Base-by-base conservation (phyloP, 148 eudicot species). In the Spergularia bocconei region DNA sequence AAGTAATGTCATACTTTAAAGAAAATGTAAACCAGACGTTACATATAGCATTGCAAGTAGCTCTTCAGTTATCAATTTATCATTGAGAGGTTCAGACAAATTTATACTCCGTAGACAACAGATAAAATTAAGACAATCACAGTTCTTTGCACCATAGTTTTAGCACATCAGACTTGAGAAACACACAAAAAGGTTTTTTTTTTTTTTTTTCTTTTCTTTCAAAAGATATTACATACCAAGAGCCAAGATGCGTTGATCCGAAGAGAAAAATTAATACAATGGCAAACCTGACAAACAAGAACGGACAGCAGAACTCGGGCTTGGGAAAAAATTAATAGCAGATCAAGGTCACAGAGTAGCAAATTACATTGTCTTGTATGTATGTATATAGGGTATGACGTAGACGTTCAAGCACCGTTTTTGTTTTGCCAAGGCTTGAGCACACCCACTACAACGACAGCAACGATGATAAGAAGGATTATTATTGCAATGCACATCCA, bases 401-500 rank as follows among this genome's bases (percentile, higher is more conserved):
- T 11, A 52, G 52, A 65, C 56, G 54, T 33, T 73, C 79, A 87
- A 69, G 91, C 92, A 25, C 92, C 91, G 12, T 85, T 88, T 53
- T 85, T 88, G 78, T 36, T 84, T 55, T 82, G 75, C 98, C 98
- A 93, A 66, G 98, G 95, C 86, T 89, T 89, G 52, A 91, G 86
- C 63, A 93, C 95, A 16, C 88, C 92, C 39, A 93, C 87, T 25
- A 93, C 88, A 39, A 91, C 56, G 19, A 89, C 52, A 13, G 61
- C 86, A 33, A 89, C 80, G 25, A 93, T 75, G 66, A 88, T 79
- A 51, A 93, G 97, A 25, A 93, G 87, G 60, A 91, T 79, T 29
- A 91, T 54, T 33, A 91, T 93, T 12, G 93, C 93, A 38, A 88
- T 69, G 78, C 98, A 93, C 94, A 82, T 93, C 97, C 98, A 93